Percentiles rank a stretch among this genome's conserved stretches.
phyloP scores from a whole-genome alignment of 208 protist genomes.

The Herpetomonas muscarum region DNA sequence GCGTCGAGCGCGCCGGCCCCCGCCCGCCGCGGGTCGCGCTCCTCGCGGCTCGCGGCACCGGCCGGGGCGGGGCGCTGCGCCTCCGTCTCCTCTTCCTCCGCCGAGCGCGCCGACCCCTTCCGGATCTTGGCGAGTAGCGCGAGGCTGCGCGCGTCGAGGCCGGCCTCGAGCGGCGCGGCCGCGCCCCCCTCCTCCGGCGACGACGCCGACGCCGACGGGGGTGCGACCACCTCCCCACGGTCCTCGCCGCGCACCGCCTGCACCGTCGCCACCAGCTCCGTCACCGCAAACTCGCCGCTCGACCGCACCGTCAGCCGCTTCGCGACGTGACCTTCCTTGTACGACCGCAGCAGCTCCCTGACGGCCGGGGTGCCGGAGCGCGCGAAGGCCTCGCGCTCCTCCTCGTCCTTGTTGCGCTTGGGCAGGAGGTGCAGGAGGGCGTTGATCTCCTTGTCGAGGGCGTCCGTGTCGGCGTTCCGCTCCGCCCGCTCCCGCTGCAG shows the following conservation, averaged over 20 bases:
- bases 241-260: neutral
- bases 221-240: neutral
- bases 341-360: conserved; percentile 37
- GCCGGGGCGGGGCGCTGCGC: neutral
- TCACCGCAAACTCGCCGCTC: conserved; percentile 38
- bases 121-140: conserved; percentile 1
- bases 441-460: conserved; percentile 69
- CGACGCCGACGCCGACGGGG: too few species aligned
- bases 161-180: conserved; percentile 4
- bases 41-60: neutral
- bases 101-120: neutral
- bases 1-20: neutral
- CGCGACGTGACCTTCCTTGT: conserved; percentile 40
- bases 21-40: conserved; percentile 4
- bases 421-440: conserved; percentile 62
- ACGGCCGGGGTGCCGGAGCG: conserved; percentile 55
- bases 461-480: conserved; percentile 48
- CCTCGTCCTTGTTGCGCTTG: conserved; percentile 47
- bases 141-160: conserved; percentile 7
- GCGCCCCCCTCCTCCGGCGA: neutral
- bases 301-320: conserved; percentile 41
- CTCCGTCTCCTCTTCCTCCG: neutral
- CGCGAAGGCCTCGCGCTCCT: conserved; percentile 60
- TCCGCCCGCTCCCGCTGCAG: conserved; percentile 62
- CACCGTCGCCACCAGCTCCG: neutral